Base-by-base conservation (phyloP, 768 basidiomycete genomes). In the Podaxis rugospora region DNA sequence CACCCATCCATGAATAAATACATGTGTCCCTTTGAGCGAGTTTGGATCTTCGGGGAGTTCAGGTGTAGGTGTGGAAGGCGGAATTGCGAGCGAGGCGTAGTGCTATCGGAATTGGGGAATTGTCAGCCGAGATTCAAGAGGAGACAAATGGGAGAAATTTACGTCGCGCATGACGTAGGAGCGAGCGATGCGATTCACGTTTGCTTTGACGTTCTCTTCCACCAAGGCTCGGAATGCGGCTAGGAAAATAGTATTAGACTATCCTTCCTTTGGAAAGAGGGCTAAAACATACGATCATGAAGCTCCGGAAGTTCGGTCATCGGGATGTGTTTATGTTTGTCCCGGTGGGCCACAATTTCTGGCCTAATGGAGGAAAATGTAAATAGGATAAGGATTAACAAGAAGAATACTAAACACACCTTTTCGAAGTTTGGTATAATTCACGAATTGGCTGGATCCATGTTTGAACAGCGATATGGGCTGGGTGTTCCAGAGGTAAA, bases 1-100 rank as follows among this genome's bases (percentile, higher is more conserved):
- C 35, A 87, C 79, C 81, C 81, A 86, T 5, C 85, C 85, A 47
- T 87, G 84, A 4, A 87, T 67, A 62, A 71, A 76, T 1, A 77
- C 68, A 11, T 71, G 68, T 25, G 65, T 59, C 13, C 62, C 28
- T 37, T 59, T 57, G 4, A 69, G 57, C 35, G 60, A 66, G 9
- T 44, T 67, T 39, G 66, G 64, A 32, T 59, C 67, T 37, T 60
- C 21, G 60, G 21, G 18, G 49, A 42, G 35, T 52, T 37, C 44
- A 14, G 27, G 51, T 35, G 42, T 27, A 10, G 52, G 21, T 46
- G 35, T 35, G n/a, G 32, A 14, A 6, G 13, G 6, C 37, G 57
- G 52, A 44, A 10, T 62, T 18, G 66, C 32, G 1, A 70, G 63
- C 3, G 65, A 60, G 5, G 66, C 67, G 55, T 66, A 71, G 56